These are phyloP conservation scores for Fusarium compactum DNA, from an alignment of 2,329 filamentous ascomycete genomes.

Conservation along the genomic window DNA sequence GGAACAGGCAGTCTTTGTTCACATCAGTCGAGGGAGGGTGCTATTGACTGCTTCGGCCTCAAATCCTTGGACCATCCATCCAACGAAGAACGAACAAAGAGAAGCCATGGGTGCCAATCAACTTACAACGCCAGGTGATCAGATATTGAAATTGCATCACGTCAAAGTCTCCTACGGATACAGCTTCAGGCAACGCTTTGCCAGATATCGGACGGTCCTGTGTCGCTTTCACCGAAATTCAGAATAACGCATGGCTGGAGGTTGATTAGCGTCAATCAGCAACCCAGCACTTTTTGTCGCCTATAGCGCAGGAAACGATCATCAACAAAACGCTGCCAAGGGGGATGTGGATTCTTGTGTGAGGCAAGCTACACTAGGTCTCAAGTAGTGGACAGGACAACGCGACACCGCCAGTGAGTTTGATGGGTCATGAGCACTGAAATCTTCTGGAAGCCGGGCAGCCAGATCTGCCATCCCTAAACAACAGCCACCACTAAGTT, in stretches of 20 bases:
- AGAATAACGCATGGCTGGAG: slow-evolving; percentile 37
- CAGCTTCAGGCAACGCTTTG: slow-evolving; percentile 36
- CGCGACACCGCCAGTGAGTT: slow-evolving; percentile 38
- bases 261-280: slow-evolving; percentile 42
- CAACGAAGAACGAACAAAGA: slow-evolving; percentile 30
- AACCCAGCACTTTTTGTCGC: slow-evolving; percentile 24
- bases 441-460: slow-evolving; percentile 42
- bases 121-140: slow-evolving; percentile 35
- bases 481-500: slow-evolving; percentile 32
- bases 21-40: slow-evolving; percentile 24
- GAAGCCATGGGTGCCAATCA: neutral
- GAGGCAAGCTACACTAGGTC: slow-evolving; percentile 47
- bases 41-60: slow-evolving; percentile 23
- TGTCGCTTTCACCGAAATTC: slow-evolving; percentile 47
- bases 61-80: slow-evolving; percentile 11
- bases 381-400: slow-evolving; percentile 16
- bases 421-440: slow-evolving; percentile 31
- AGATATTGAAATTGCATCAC: slow-evolving; percentile 39
- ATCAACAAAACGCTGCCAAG: slow-evolving; percentile 32
- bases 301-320: slow-evolving; percentile 34
- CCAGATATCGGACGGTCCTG: slow-evolving; percentile 22
- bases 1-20: slow-evolving; percentile 27
- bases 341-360: slow-evolving; percentile 37
- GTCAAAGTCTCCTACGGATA: slow-evolving; percentile 20
- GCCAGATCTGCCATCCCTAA: slow-evolving; percentile 44